These are phyloP conservation scores for rapeseed (Brassica napus) DNA, from an alignment of 345 rosid species.

Conservation along the genomic window DNA sequence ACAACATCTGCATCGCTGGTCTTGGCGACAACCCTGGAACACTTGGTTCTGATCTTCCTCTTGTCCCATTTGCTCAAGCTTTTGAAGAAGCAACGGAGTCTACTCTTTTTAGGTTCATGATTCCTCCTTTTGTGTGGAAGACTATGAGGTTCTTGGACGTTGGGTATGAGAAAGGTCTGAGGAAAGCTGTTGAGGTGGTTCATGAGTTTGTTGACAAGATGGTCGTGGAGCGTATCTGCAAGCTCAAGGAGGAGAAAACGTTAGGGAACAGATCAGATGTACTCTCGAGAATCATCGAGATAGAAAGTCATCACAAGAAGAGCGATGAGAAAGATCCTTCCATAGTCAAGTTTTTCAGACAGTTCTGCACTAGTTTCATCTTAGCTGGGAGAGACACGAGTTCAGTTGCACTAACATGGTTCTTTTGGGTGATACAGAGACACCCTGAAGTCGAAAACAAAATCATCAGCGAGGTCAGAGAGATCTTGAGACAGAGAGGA, in stretches of 20 bases:
- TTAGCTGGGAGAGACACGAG: constrained; percentile 66
- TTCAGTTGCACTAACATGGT: constrained; percentile 51
- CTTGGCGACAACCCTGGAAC: constrained; percentile 69
- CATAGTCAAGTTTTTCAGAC: constrained; percentile 39
- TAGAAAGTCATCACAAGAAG: constrained; percentile 40
- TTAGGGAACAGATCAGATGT: constrained; percentile 45
- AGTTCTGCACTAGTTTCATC: constrained; percentile 53
- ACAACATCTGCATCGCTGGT: constrained; percentile 64
- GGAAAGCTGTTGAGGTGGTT: constrained; percentile 47
- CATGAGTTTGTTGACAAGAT: constrained; percentile 48
- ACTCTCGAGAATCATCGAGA: constrained; percentile 58
- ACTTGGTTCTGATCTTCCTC: constrained; percentile 42
- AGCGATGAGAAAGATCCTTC: constrained; percentile 43
- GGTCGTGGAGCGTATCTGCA: constrained; percentile 45
- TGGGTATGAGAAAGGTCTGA: constrained; percentile 60
- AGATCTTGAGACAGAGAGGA: constrained; percentile 24
- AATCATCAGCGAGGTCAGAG: constrained; percentile 36
- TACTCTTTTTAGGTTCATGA: constrained; percentile 52
- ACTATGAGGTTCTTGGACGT: constrained; percentile 49
- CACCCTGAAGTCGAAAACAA: constrained; percentile 46
- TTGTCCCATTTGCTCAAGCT: constrained; percentile 47
- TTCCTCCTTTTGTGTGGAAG: constrained; percentile 59
- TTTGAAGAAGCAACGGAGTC: constrained; percentile 61
- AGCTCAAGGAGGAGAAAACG: constrained; percentile 42
- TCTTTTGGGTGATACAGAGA: constrained; percentile 51